These are phyloP conservation scores for Pilasporangium apinafurcum DNA, from an alignment of 352 stramenopile species.

Conservation along the genomic window DNA sequence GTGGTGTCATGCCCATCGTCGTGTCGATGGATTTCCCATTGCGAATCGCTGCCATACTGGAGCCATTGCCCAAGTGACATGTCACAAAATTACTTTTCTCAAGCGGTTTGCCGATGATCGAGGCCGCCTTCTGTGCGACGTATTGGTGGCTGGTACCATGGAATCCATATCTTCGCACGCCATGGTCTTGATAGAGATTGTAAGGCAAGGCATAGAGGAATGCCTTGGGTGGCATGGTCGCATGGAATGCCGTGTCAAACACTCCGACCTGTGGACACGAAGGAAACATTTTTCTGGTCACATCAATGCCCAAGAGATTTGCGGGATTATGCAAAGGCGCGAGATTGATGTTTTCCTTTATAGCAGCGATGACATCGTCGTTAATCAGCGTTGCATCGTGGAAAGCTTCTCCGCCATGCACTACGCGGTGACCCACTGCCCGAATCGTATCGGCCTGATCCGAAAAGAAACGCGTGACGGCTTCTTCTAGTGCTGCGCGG, in stretches of 20 bases:
- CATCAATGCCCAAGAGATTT: conserved; percentile 82
- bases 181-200: conserved; percentile 71
- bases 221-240: conserved; percentile 74
- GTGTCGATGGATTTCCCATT: conserved; percentile 83
- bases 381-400: conserved; percentile 53
- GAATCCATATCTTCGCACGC: conserved; percentile 88
- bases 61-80: conserved; percentile 86
- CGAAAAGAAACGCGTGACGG: conserved; percentile 55
- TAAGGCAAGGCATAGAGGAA: conserved; percentile 81
- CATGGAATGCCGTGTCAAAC: conserved; percentile 91
- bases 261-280: conserved; percentile 68
- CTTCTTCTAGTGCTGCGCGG: conserved; percentile 50
- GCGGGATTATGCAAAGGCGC: conserved; percentile 86
- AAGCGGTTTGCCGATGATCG: conserved; percentile 46
- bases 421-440: conserved; percentile 82
- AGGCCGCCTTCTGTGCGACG: conserved; percentile 65
- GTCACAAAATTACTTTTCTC: conserved; percentile 71
- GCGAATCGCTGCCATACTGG: conserved; percentile 72
- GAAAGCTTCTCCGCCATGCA: conserved; percentile 83
- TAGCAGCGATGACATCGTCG: conserved; percentile 33
- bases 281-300: conserved; percentile 64
- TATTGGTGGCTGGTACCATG: conserved; percentile 88
- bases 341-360: conserved; percentile 57
- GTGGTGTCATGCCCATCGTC: conserved; percentile 86
- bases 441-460: conserved; percentile 44